Evolutionary conservation across 495 filamentous ascomycete species (phyloP), one percentile per base, ranked within the genome.

Genomic region (Neurospora sp.): DNA sequence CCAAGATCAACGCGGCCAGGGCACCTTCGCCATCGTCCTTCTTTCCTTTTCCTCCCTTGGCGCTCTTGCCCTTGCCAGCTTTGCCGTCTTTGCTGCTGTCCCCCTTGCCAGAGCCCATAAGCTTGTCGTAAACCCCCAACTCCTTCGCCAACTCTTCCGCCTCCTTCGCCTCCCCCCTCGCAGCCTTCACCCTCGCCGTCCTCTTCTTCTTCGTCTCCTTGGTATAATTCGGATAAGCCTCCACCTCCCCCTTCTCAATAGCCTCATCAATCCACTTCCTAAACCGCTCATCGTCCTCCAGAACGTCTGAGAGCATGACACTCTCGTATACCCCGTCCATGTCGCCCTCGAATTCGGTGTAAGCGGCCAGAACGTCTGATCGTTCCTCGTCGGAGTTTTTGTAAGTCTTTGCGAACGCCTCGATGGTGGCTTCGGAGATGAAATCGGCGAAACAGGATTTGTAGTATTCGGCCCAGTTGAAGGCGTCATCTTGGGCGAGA

Each of bases 391-490:
- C 92, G 5, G 92, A 94, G n/a, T 87, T 87, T 83, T 97, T 93
- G 82, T 97, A 99, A 73, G 89, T 81, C 40, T 83, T 82, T 46
- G 90, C 88, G 78, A 98, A 92, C 72, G 88, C 86, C 71, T 89
- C 87, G 72, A 99, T 91, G 53, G 53, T 66, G 1, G 87, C 87
- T 27, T 91, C 89, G 14, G 88, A 92, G 46, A 98, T 84, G 40
- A 91, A 84, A 46, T 93, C 90, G 16, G 85, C 86, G 79, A 90
- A 96, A 72, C 97, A 94, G 73, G 89, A 89, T 31, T 89, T 88
- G 84, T 93, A 98, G 85, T 95, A 98, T 31, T 91, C 89, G 69
- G 85, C 83, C 96, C 96, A 99, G 84, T 93, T 87, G 84, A 98
- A 98, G 76, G 91, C 93, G 44, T 92, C 88, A 12, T 85, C 79